Evolutionary conservation across 768 basidiomycete genomes (phyloP).

Genomic region (Xerocomus potaroensis): DNA sequence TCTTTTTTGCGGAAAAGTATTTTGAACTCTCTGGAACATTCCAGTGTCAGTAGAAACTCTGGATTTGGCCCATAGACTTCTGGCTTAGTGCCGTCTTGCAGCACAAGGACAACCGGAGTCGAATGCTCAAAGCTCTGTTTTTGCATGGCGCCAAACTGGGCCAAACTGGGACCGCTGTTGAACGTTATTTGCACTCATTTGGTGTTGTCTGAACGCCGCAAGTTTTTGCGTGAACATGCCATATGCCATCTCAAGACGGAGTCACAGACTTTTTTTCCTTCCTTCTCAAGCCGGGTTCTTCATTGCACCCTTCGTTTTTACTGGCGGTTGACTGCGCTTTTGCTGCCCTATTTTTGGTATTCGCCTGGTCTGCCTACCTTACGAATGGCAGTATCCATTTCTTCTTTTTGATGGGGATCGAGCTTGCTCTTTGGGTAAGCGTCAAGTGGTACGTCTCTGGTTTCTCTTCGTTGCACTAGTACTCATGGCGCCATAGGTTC

Average conservation of each 20-base stretch:
- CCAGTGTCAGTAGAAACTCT: constrained; percentile 36
- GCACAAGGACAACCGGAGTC: constrained; percentile 6
- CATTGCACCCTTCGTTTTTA: constrained; percentile 67
- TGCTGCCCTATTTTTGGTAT: constrained; percentile 50
- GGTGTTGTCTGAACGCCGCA: too few species aligned
- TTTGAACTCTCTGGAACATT: constrained; percentile 50
- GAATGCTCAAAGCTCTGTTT: background rate
- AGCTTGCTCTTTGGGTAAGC: constrained; percentile 68
- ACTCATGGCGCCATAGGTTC: constrained; percentile 45
- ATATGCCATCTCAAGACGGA: constrained; percentile 21
- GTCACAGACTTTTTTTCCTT: constrained; percentile 41
- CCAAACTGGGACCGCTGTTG: too few species aligned
- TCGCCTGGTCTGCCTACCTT: constrained; percentile 53
- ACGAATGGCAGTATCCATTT: constrained; percentile 68
- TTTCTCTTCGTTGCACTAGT: background rate
- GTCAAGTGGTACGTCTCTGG: constrained; percentile 63
- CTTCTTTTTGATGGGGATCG: constrained; percentile 60
- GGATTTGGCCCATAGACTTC: background rate
- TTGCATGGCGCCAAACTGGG: constrained; percentile 14
- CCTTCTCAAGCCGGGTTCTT: constrained; percentile 71
- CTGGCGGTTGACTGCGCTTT: constrained; percentile 62
- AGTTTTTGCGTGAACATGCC: too few species aligned
- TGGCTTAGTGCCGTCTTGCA: constrained; percentile 7
- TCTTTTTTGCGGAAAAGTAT: constrained; percentile 45
- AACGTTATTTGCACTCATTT: constrained; percentile 14